Percentiles rank a stretch among this genome's conserved stretches.
Evolutionary conservation across 1,139 yeast species (phyloP).

Genomic region (Saccharomyces hybrid): DNA sequence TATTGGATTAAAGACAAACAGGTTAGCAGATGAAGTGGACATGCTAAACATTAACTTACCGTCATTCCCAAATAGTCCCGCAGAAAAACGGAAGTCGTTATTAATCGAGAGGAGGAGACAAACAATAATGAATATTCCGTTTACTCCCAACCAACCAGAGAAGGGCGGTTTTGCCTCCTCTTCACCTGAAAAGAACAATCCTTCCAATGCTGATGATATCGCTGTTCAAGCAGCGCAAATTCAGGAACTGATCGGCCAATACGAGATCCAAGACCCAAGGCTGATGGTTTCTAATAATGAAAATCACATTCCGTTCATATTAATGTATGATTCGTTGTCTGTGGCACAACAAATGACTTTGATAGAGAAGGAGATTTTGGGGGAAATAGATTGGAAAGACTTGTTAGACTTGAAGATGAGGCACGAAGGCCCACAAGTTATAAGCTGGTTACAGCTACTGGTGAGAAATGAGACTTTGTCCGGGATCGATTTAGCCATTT

Average conservation of each 20-base stretch:
- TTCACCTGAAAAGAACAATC: constrained; percentile 17
- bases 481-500: constrained; percentile 78
- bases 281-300: constrained; percentile 23
- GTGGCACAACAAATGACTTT: constrained; percentile 76
- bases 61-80: constrained; percentile 13
- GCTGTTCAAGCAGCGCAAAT: constrained; percentile 16
- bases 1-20: constrained; percentile 9
- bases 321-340: constrained; percentile 57
- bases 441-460: constrained; percentile 78
- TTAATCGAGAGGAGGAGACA: constrained; percentile 36
- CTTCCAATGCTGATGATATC: neutral
- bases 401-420: constrained; percentile 72
- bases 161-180: constrained; percentile 11
- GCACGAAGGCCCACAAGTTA: constrained; percentile 58
- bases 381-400: constrained; percentile 90
- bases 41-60: constrained; percentile 25
- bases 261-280: constrained; percentile 23
- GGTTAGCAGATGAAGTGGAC: constrained; percentile 28
- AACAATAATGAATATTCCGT: constrained; percentile 30
- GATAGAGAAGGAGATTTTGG: constrained; percentile 75
- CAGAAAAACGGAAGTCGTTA: constrained; percentile 28
- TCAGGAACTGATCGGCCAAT: constrained; percentile 20
- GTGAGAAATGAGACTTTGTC: constrained; percentile 52
- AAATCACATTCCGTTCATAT: constrained; percentile 70
- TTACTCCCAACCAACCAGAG: constrained; percentile 7